A percentile compares a stretch with the other conserved stretches of the same genome.
These are phyloP conservation scores for Talaromyces sp. DNA, from an alignment of 2,329 filamentous ascomycete species.

Conservation along the genomic window DNA sequence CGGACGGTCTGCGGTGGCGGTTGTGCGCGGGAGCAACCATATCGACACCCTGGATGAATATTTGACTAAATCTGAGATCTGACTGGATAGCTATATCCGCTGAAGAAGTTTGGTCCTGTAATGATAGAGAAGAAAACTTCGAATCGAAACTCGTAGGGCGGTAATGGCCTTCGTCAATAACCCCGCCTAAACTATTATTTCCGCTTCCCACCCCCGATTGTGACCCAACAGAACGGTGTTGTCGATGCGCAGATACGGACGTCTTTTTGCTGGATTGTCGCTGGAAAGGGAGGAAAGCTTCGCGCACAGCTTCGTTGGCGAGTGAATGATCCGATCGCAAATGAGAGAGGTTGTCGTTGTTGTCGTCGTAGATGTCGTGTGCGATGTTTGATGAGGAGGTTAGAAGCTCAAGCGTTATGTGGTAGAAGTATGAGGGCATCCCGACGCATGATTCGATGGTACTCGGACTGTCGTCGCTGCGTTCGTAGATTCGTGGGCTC, in stretches of 20 bases:
- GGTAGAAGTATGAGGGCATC: conserved; percentile 63
- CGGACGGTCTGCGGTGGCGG: conserved; percentile 21
- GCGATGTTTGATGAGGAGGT: conserved; percentile 27
- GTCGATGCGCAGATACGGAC: background rate
- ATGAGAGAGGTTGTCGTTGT: background rate
- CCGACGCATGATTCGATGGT: conserved; percentile 30
- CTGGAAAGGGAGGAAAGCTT: conserved; percentile 38
- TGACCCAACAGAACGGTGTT: conserved; percentile 12
- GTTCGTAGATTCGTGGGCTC: background rate
- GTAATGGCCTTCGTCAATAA: background rate
- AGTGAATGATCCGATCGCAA: conserved; percentile 23
- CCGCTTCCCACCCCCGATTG: conserved; percentile 14
- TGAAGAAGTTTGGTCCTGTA: background rate
- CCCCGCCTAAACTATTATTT: background rate
- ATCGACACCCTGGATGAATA: conserved; percentile 78
- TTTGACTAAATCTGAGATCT: conserved; percentile 79
- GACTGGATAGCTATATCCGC: conserved; percentile 21
- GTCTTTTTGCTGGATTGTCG: conserved; percentile 19
- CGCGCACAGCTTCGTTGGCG: conserved; percentile 33
- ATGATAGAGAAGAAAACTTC: background rate
- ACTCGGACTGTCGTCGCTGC: background rate
- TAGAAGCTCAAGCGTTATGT: conserved; percentile 59
- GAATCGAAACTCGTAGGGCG: background rate
- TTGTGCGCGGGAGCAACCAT: conserved; percentile 48
- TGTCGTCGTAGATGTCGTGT: background rate